These are phyloP conservation scores for Inga leiocalycina DNA, from an alignment of 306 rosid species.

Conservation along the genomic window DNA sequence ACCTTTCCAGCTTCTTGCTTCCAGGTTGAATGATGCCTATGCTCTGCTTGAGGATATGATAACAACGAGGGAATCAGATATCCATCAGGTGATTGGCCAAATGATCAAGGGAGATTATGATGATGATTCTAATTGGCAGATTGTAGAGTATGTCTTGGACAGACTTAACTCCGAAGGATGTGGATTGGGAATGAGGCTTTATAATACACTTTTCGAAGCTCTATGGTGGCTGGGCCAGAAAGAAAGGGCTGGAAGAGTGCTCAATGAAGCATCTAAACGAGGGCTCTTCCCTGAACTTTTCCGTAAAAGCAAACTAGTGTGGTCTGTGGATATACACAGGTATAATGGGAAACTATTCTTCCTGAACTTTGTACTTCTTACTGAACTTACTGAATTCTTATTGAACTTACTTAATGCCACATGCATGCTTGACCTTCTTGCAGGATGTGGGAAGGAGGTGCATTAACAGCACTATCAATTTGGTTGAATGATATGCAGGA, in stretches of 20 bases:
- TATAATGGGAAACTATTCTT: conserved; percentile 36
- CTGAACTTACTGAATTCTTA: conserved; percentile 13
- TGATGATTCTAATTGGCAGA: conserved; percentile 96
- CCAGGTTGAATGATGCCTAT: conserved; percentile 79
- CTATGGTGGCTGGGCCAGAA: conserved; percentile 96
- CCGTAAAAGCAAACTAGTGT: conserved; percentile 75
- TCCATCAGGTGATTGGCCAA: conserved; percentile 90
- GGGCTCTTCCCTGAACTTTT: conserved; percentile 92
- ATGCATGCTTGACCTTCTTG: conserved; percentile 34
- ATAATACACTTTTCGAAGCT: conserved; percentile 88
- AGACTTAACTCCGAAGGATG: conserved; percentile 87
- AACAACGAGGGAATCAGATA: conserved; percentile 69
- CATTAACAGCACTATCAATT: conserved; percentile 80
- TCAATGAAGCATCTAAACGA: conserved; percentile 83
- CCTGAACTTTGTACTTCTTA: conserved; percentile 23
- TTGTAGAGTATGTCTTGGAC: conserved; percentile 95
- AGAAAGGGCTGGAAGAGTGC: conserved; percentile 91
- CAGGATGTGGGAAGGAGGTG: conserved; percentile 97
- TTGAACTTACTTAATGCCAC: conserved; percentile 31
- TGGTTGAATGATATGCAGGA: conserved; percentile 82
- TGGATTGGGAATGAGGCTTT: conserved; percentile 81
- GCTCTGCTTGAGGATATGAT: conserved; percentile 77
- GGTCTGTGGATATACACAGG: conserved; percentile 96
- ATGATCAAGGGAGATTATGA: conserved; percentile 95
- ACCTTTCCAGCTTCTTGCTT: conserved; percentile 40